phyloP scores from a whole-genome alignment of 2,329 filamentous ascomycete species.

The Penicillium sp. region DNA sequence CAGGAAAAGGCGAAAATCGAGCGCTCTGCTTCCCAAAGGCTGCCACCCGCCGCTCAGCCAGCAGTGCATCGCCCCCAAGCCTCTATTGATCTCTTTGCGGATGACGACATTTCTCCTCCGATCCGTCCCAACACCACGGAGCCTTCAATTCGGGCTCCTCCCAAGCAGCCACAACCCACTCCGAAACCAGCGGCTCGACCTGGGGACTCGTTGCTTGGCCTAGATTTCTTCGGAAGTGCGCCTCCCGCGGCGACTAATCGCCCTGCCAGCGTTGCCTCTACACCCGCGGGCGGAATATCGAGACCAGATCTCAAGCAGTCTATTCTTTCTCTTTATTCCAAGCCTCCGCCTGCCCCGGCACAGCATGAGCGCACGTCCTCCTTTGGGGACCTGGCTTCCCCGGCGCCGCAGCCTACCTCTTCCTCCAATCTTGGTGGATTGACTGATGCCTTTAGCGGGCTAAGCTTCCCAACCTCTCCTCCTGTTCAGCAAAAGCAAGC shows the following conservation, averaged over 20 bases:
- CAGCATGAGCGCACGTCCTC: conserved; percentile 65
- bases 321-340: conserved; percentile 91
- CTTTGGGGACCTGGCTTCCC: conserved; percentile 71
- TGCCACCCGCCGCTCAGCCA: conserved; percentile 50
- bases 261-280: conserved; percentile 78
- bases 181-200: conserved; percentile 66
- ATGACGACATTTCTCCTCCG: conserved; percentile 68
- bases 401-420: conserved; percentile 36
- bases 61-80: conserved; percentile 49
- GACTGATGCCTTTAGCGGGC: conserved; percentile 78
- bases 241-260: conserved; percentile 71
- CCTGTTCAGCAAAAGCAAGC: conserved; percentile 38
- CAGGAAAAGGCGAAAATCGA: conserved; percentile 73
- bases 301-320: conserved; percentile 96
- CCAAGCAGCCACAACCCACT: conserved; percentile 61
- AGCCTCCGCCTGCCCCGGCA: conserved; percentile 66
- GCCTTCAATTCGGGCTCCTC: conserved; percentile 65
- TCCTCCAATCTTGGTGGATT: conserved; percentile 64
- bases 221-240: conserved; percentile 86
- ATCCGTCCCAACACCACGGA: conserved; percentile 75
- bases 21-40: conserved; percentile 60
- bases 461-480: conserved; percentile 64
- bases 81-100: conserved; percentile 81
- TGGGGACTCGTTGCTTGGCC: conserved; percentile 82
- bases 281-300: conserved; percentile 67